Percentiles rank a stretch among this genome's conserved stretches.
phyloP scores from a whole-genome alignment of 352 stramenopile species.

The Phytopythium sindhum region DNA sequence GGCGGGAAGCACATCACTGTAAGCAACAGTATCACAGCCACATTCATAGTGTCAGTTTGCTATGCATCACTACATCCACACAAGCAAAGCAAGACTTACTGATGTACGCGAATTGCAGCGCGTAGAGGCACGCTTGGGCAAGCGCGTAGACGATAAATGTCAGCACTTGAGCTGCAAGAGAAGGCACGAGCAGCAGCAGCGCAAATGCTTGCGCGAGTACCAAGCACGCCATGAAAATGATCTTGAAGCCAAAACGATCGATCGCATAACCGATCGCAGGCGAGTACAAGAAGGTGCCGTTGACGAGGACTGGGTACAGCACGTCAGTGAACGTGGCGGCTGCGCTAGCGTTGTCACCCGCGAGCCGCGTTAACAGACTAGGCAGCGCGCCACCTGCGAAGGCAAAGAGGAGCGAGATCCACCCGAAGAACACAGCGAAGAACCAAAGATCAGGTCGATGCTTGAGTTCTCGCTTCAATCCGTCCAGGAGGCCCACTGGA shows the following conservation, averaged over 20 bases:
- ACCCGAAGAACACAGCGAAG: constrained; percentile 77
- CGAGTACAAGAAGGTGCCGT: constrained; percentile 80
- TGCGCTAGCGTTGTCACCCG: constrained; percentile 19
- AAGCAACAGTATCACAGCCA: not conserved
- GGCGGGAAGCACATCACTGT: constrained; percentile 81
- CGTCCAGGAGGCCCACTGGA: constrained; percentile 50
- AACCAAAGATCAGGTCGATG: constrained; percentile 63
- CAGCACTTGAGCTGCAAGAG: constrained; percentile 49
- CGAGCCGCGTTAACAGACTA: constrained; percentile 49
- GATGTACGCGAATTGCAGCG: constrained; percentile 84
- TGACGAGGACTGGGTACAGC: constrained; percentile 73
- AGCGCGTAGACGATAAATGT: constrained; percentile 77
- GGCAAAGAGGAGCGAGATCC: constrained; percentile 78
- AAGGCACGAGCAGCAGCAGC: constrained; percentile 55
- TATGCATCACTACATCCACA: not conserved
- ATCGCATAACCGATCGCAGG: constrained; percentile 70
- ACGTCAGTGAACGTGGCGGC: constrained; percentile 61
- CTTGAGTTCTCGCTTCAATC: constrained; percentile 51
- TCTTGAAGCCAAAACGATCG: constrained; percentile 76
- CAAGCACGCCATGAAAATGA: constrained; percentile 64
- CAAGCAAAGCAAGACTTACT: constrained; percentile 35
- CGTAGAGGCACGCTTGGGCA: constrained; percentile 71
- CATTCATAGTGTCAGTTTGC: not conserved
- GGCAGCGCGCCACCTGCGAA: constrained; percentile 75
- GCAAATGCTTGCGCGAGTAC: constrained; percentile 66